Evolutionary conservation across 2,329 filamentous ascomycete genomes (phyloP).

Genomic region (Stagonosporopsis rhizophila): DNA sequence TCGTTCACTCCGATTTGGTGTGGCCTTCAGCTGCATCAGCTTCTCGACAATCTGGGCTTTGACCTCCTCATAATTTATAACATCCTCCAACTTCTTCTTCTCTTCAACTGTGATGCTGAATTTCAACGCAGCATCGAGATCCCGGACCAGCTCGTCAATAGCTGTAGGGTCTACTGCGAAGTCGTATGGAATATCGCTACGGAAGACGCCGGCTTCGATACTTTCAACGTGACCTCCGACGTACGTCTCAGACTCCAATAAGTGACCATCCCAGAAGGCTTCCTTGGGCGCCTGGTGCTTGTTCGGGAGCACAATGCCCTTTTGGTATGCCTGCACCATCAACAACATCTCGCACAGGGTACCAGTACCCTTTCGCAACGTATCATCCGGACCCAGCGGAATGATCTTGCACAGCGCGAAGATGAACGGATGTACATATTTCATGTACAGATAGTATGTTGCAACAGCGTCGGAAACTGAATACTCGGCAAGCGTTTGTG

Average conservation of each 20-base stretch:
- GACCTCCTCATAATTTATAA: conserved; percentile 65
- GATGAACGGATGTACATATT: conserved; percentile 99
- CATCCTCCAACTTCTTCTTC: conserved; percentile 60
- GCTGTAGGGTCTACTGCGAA: conserved; percentile 90
- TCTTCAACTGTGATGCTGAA: conserved; percentile 72
- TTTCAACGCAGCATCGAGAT: conserved; percentile 85
- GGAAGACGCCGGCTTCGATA: conserved; percentile 97
- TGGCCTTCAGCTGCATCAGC: conserved; percentile 76
- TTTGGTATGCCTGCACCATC: conserved; percentile 97
- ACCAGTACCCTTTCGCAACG: conserved; percentile 92
- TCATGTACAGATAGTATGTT: conserved; percentile 99
- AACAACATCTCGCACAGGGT: conserved; percentile 99
- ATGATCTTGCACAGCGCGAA: conserved; percentile 98
- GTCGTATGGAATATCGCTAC: conserved; percentile 92
- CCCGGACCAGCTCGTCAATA: conserved; percentile 84
- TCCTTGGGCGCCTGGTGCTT: conserved; percentile 93
- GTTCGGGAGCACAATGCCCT: conserved; percentile 91
- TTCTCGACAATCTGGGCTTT: conserved; percentile 79
- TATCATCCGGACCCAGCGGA: conserved; percentile 90
- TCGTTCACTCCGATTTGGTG: conserved; percentile 81
- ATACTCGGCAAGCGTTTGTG: conserved; percentile 94
- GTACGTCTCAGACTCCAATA: conserved; percentile 96
- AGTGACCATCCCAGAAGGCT: conserved; percentile 94
- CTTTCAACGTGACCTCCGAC: conserved; percentile 98
- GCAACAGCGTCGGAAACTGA: conserved; percentile 98